These are phyloP conservation scores for Huntiella omanensis DNA, from an alignment of 2,329 filamentous ascomycete genomes.

Conservation along the genomic window DNA sequence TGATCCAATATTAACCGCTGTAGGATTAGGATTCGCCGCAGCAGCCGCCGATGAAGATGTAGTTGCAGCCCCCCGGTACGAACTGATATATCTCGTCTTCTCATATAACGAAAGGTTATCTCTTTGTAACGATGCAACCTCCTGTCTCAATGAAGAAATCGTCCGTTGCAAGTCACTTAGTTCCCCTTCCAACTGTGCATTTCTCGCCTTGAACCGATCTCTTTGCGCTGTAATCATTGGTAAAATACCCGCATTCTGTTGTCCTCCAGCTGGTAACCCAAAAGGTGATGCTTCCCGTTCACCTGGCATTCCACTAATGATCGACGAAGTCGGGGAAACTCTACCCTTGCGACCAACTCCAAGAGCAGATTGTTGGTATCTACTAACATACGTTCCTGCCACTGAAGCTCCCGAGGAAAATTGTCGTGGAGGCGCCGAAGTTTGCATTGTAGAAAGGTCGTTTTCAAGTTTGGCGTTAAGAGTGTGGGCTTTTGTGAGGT, in stretches of 20 bases:
- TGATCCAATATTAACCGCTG: slow-evolving; percentile 43
- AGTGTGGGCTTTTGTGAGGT: slow-evolving; percentile 67
- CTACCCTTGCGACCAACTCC: slow-evolving; percentile 45
- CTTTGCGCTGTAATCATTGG: slow-evolving; percentile 97
- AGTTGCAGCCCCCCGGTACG: slow-evolving; percentile 41
- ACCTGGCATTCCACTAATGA: slow-evolving; percentile 61
- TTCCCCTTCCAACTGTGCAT: slow-evolving; percentile 75
- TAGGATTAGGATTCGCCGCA: slow-evolving; percentile 56
- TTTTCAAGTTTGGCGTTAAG: slow-evolving; percentile 82
- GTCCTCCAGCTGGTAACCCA: slow-evolving; percentile 28
- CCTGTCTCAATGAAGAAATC: slow-evolving; percentile 71
- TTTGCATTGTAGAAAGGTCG: slow-evolving; percentile 73
- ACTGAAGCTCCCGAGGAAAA: slow-evolving; percentile 85
- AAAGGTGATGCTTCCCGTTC: slow-evolving; percentile 47
- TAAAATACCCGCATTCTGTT: slow-evolving; percentile 50
- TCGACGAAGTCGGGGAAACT: slow-evolving; percentile 85
- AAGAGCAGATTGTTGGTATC: slow-evolving; percentile 46
- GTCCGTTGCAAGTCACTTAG: slow-evolving; percentile 66
- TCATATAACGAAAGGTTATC: slow-evolving; percentile 94
- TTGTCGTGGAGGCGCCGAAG: slow-evolving; percentile 54
- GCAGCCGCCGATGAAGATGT: slow-evolving; percentile 43
- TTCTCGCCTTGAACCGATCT: slow-evolving; percentile 95
- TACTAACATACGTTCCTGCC: slow-evolving; percentile 73
- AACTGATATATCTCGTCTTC: slow-evolving; percentile 90
- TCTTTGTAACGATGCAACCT: slow-evolving; percentile 80